Conservation (phyloP, 257 asterid species). For the Cinchona pubescens region DNA sequence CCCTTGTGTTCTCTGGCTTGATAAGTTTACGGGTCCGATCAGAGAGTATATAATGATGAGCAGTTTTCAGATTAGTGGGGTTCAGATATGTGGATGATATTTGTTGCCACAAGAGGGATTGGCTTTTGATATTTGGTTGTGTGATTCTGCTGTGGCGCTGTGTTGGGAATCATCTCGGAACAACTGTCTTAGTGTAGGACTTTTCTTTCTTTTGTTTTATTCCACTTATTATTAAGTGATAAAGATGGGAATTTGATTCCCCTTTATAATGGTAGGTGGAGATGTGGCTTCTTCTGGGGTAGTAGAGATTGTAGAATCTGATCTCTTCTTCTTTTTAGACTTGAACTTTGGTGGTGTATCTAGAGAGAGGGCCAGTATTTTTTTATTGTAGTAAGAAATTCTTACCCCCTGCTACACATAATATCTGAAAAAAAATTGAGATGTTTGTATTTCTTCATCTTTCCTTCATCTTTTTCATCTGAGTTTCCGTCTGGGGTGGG, state of each 20-base stretch:
- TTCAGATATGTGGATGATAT: constrained; percentile 17
- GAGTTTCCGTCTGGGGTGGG: not conserved
- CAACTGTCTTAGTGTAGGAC: constrained; percentile 23
- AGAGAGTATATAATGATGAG: constrained; percentile 16
- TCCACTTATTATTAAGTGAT: constrained; percentile 19
- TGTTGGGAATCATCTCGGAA: constrained; percentile 23
- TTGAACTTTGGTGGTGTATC: constrained; percentile 41
- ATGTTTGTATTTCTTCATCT: not conserved
- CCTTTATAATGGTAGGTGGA: constrained; percentile 19
- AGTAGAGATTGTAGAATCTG: constrained; percentile 18
- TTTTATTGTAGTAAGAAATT: constrained; percentile 12
- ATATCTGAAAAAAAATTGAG: not conserved
- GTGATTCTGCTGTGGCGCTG: constrained; percentile 1
- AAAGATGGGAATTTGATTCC: constrained; percentile 27
- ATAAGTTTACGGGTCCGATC: constrained; percentile 12
- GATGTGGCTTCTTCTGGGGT: constrained; percentile 11
- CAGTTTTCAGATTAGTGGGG: not conserved
- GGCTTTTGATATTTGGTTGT: not conserved
- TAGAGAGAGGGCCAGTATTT: constrained; percentile 34
- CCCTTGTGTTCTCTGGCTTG: constrained; percentile 27
- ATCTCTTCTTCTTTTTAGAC: constrained; percentile 21
- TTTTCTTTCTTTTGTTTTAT: constrained; percentile 20
- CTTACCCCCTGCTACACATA: constrained; percentile 12
- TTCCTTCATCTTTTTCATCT: not conserved
- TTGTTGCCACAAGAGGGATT: constrained; percentile 11